Evolutionary conservation across 306 rosid genomes (phyloP), one percentile per base, ranked within the genome.

Genomic region (Trichosanthes truncata): DNA sequence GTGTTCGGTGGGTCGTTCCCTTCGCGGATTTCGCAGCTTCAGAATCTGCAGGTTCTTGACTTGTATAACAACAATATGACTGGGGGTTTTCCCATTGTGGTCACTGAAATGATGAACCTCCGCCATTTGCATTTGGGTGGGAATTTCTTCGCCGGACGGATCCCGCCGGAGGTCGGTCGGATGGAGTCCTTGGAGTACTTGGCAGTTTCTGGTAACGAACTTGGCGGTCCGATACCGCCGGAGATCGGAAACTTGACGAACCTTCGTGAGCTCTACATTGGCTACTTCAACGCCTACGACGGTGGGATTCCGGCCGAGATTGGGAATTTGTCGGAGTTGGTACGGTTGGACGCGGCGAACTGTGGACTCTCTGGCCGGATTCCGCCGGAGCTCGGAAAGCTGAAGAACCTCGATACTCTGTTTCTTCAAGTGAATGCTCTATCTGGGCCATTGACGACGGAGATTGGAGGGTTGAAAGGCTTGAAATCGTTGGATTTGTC

Each of bases 71-170:
- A 94, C 74, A 94, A 94, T 74, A 68, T 94, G 84, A 92, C 94
- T 26, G 98, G 98, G 0, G 83, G 46, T 0, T 86, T 94, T n/a
- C 98, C 98, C 3, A 75, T 88, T 9, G 75, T 85, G 3, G 94
- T 90, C 7, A 78, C 88, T 0, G 57, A 85, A 55, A 80, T 94
- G 84, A 78, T 67, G 18, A 88, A 60, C 60, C 93, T 94, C 20
- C 96, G 89, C 13, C 98, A 94, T 79, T 83, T 94, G 85, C 98
- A 94, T 79, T 88, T 94, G 48, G 98, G 98, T 0, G 98, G 98
- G 0, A 94, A 92, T 87, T 94, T 84, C 80, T 94, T 94, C 76
- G 8, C 80, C 23, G 98, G 98, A 20, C 78, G 68, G 88, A 94
- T 94, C 89, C 98, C 98, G 6, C 80, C 87, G 15, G 94, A 90